Evolutionary conservation across 257 asterid genomes (phyloP).

Genomic region (Leonotis leonurus): DNA sequence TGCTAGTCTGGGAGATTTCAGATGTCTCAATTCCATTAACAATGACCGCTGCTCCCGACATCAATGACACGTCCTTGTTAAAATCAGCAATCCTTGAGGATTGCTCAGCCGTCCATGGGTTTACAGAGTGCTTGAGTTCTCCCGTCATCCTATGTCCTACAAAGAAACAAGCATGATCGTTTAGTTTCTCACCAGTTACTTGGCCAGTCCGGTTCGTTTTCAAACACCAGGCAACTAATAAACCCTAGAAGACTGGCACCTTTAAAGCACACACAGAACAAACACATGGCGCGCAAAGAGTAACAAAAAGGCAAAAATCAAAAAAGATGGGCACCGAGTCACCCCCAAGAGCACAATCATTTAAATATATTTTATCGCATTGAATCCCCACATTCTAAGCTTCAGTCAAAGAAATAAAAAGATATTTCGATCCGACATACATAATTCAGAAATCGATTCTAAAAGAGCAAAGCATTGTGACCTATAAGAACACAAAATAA

Average conservation of each 20-base stretch:
- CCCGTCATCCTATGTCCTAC: conserved; percentile 38
- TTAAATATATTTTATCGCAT: background rate
- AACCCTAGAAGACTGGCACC: background rate
- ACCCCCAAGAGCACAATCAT: background rate
- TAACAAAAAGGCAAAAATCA: background rate
- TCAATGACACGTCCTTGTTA: conserved; percentile 33
- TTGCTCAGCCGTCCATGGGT: conserved; percentile 42
- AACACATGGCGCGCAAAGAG: background rate
- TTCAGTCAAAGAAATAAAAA: background rate
- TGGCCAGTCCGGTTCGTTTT: background rate
- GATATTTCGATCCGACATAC: background rate
- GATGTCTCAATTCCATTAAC: conserved; percentile 34
- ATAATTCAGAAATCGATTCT: background rate
- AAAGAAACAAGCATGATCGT: background rate
- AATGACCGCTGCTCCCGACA: conserved; percentile 37
- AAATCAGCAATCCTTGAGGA: conserved; percentile 32
- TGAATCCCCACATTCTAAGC: background rate
- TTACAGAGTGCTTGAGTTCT: conserved; percentile 33
- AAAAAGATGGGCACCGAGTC: background rate
- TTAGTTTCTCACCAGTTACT: background rate
- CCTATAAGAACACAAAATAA: background rate
- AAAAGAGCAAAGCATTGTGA: background rate
- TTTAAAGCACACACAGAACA: background rate
- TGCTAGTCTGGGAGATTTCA: conserved; percentile 19
- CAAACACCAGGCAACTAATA: background rate